Base-by-base conservation (phyloP, 495 filamentous ascomycete genomes). In the Lasiosphaeriaceae sp. region DNA sequence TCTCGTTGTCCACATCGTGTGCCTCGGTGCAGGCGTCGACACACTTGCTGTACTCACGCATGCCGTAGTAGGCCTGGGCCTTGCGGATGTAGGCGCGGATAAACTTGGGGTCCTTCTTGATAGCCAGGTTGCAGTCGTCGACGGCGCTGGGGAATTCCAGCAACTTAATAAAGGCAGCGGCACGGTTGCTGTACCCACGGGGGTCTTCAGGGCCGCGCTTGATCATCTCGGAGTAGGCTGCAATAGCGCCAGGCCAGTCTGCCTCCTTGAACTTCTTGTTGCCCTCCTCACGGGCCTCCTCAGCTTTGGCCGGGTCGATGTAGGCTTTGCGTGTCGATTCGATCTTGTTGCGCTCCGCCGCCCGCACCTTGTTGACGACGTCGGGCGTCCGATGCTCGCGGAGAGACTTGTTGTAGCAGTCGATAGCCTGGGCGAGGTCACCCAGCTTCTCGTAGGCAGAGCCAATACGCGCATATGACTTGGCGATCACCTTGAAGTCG, bases 321-420 rank as follows among this genome's bases (percentile, higher is more conserved):
- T 97, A 97, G 2, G 90, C 80, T 54, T 89, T 75, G 69, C 82
- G 88, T 56, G 94, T 87, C 12, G 78, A 73, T 52, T 85, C 90
- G 54, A 85, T 84, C 78, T 95, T 91, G 62, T 84, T 78, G 74
- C 96, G 95, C 76, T 99, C 94, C 19, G 88, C 92, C n/a, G 87
- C 80, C 37, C 95, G 90, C 20, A 99, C 86, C 77, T 97, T 99
- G 66, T 85, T 83, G 47, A 97, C 83, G 53, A 95, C 85, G 17
- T 99, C 94, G 20, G 95, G 90, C 8, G 92, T 97, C 43, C 94
- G 92, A 80, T 97, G 92, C 77, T 99, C 94, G 5, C 89, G 97
- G 43, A 97, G 83, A 2, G 92, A 91, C 72, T 88, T 91, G 73
- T 96, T 84, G 77, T 95, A 97, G 74, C 86, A 90, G 57, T 91